Base-by-base conservation (phyloP, 228 moss, liverwort and hornwort species). In the Sphagnum magellanicum region DNA sequence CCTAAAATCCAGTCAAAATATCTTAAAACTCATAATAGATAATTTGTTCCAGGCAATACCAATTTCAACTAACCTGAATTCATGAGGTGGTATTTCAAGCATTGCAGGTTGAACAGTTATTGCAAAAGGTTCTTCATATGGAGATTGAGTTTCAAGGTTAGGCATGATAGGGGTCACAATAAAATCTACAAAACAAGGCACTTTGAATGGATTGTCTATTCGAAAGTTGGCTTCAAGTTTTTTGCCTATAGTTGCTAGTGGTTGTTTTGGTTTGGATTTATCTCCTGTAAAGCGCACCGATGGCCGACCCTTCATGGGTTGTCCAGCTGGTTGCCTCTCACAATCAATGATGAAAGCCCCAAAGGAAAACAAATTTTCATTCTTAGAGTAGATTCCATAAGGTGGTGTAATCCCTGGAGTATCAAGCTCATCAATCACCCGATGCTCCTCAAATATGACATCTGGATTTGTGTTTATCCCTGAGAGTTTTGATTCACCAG, bases 391-490 rank as follows among this genome's bases (percentile, higher is more conserved):
- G 6, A 87, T 74, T 73, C 95, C 87, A 61, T 76, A 81, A 0
- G 89, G 88, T 16, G 89, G 86, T 7, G 73, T 81, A 4, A 64
- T 50, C 15, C 77, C 78, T 6, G 75, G 57, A 53, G 74, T 52
- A 52, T 83, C 89, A 65, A 92, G 16, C 49, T 71, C 81, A 4
- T 92, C 91, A 49, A 96, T 73, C 58, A 96, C 78, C 6, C 72
- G 80, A 69, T 92, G 81, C 53, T 96, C 89, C 71, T 96, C 92
- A 69, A 96, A 96, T 47, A 96, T 96, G 50, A 89, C 78, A 69
- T 96, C 92, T 4, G 95, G 92, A 47, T 73, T 71, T 1, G 89
- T 84, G 10, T 62, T 73, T 10, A 92, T 83, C 6, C 95, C 95
- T 0, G 95, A 72, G 53, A 84, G 73, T 66, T 72, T 85, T 16